Evolutionary conservation across 345 rosid genomes (phyloP).

Genomic region (Aurinia saxatilis): DNA sequence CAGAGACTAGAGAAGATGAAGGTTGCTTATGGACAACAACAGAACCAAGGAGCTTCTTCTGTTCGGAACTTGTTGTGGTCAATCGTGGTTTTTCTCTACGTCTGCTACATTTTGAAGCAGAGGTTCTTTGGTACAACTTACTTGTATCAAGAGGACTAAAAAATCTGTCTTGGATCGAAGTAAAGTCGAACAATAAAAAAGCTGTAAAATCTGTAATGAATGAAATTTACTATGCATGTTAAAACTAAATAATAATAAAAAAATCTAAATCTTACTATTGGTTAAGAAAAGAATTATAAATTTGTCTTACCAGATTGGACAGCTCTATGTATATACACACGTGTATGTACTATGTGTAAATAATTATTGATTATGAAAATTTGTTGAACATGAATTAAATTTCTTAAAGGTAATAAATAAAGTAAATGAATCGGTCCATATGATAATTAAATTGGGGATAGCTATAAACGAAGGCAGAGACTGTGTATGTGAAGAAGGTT

Average conservation of each 20-base stretch:
- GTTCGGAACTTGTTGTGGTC: constrained; percentile 27
- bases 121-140: constrained; percentile 17
- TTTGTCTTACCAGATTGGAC: too few relatives aligned
- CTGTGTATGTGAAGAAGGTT: constrained; percentile 13
- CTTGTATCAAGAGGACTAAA: constrained; percentile 5
- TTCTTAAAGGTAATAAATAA: constrained; percentile 19
- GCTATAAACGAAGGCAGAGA: constrained; percentile 21
- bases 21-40: not conserved
- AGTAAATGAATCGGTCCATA: constrained; percentile 30
- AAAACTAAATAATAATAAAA: constrained; percentile 8
- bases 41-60: constrained; percentile 9
- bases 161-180: not conserved
- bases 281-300: too few relatives aligned
- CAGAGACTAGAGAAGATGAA: constrained; percentile 18
- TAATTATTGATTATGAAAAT: constrained; percentile 12
- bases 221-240: constrained; percentile 2
- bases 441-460: constrained; percentile 22
- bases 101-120: constrained; percentile 28
- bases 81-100: constrained; percentile 22
- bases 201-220: constrained; percentile 9
- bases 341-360: constrained; percentile 14
- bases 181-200: not conserved
- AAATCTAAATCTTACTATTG: not conserved
- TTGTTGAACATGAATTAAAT: constrained; percentile 19
- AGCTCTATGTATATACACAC: constrained; percentile 6